Percentiles rank a stretch among this genome's conserved stretches.
These are phyloP conservation scores for Cryptosporidium felis DNA, from an alignment of 169 alveolate genomes.

Conservation along the genomic window DNA sequence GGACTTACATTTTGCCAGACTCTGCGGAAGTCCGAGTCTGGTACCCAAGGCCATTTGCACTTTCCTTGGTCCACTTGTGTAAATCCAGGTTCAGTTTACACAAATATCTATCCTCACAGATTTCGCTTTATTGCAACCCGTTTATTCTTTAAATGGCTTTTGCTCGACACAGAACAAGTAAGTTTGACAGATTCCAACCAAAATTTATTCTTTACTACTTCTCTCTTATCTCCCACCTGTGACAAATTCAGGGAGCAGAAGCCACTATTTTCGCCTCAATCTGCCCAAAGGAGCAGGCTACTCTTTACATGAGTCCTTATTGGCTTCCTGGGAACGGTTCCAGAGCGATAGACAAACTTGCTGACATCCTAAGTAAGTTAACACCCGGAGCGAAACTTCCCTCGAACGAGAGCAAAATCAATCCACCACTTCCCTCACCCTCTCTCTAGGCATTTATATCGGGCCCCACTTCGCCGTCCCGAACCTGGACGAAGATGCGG, in stretches of 20 bases:
- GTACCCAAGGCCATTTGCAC: neutral
- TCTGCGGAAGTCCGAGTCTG: neutral
- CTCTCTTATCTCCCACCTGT: neutral
- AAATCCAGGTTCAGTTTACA: constrained; percentile 63
- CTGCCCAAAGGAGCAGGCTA: constrained; percentile 58
- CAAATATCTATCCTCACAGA: constrained; percentile 5
- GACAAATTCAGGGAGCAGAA: constrained; percentile 19
- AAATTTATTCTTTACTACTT: neutral
- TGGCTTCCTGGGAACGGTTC: constrained; percentile 70
- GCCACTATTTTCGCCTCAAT: constrained; percentile 59
- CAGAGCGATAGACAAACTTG: constrained; percentile 31
- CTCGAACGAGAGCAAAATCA: neutral
- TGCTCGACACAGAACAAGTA: constrained; percentile 15
- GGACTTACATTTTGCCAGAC: constrained; percentile 25
- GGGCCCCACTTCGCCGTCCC: constrained; percentile 61
- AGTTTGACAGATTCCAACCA: neutral
- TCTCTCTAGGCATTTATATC: constrained; percentile 3
- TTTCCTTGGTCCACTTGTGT: constrained; percentile 69
- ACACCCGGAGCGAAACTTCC: no score
- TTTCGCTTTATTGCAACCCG: constrained; percentile 12
- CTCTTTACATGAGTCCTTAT: constrained; percentile 56
- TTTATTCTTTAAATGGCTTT: constrained; percentile 16
- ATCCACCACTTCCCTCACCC: neutral
- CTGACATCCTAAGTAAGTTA: constrained; percentile 53
- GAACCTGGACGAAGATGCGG: constrained; percentile 46